Evolutionary conservation across 768 basidiomycete genomes (phyloP), one percentile per base, ranked within the genome.

Genomic region (Tulasnella sp.): DNA sequence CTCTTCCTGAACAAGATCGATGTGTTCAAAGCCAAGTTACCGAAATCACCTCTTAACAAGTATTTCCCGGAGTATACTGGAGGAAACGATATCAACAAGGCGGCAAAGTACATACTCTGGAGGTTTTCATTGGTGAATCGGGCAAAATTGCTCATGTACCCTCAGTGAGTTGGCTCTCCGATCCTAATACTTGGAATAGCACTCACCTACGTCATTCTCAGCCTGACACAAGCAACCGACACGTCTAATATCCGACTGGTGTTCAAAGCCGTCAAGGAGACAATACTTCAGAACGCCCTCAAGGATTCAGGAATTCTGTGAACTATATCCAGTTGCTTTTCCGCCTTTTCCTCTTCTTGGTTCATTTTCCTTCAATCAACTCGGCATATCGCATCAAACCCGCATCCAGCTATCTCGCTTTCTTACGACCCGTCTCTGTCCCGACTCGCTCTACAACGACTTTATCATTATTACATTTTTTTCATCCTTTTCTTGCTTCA

Each of bases 61-160:
- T 69, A 69, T 54, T 72, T 70, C 59, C 69, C 70, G 5, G 71
- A 72, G 56, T 72, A 68, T 57, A 70, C 69, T 45, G 58, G 67
- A 64, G 45, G 58, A 61, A 60, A 48, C 62, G 70, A 39, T 68
- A 85, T 92, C 64, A 91, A 89, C 69, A 92, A 92, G 64, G 89
- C 88, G 1, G 88, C 90, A 0, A 90, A 91, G 59, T 93, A 88
- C 57, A 90, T 96, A 47, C 69, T 96, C 32, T 95, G 89, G 91
- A 70, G 84, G 60, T 96, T 93, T 59, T 91, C 90, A 73, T 87
- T 93, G 64, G 81, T 84, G 49, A 93, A 92, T 58, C 68, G 83
- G 19, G 85, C 85, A 48, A 65, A 80, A 45, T 66, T 92, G 58
- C 88, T 81, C 52, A 84, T 95, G 16, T 95, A 72, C 54, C 69